These are phyloP conservation scores for Haplosporangium sp. DNA, from an alignment of 371 early-diverging fungal genomes.

Conservation along the genomic window DNA sequence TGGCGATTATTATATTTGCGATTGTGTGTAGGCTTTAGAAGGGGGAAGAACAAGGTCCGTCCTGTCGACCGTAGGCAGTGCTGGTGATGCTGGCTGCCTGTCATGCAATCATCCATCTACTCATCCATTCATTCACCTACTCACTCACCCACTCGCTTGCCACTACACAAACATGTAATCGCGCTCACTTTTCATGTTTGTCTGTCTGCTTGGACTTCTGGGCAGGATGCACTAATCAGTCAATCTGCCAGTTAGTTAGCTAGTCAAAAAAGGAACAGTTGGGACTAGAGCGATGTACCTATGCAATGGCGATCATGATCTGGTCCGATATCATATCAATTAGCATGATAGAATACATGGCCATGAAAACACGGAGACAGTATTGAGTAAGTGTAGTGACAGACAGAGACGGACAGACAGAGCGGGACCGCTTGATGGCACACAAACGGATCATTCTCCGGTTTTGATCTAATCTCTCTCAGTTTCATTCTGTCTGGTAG, in stretches of 20 bases:
- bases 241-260: no score
- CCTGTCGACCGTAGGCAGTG: no score
- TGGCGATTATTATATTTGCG: neutral
- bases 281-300: no score
- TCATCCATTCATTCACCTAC: no score
- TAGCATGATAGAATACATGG: neutral
- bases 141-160: no score
- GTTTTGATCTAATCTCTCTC: neutral
- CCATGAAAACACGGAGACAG: neutral
- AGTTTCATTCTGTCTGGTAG: no score
- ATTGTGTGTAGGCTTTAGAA: no score
- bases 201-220: neutral
- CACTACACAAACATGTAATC: neutral
- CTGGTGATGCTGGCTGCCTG: no score
- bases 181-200: neutral
- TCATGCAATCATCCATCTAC: no score
- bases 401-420: neutral
- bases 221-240: no score
- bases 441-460: neutral
- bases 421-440: neutral
- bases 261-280: no score
- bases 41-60: neutral
- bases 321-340: slow-evolving; percentile 7
- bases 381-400: neutral
- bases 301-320: slow-evolving; percentile 2